These are phyloP conservation scores for Neurospora hispaniola DNA, from an alignment of 495 filamentous ascomycete species.

Conservation along the genomic window DNA sequence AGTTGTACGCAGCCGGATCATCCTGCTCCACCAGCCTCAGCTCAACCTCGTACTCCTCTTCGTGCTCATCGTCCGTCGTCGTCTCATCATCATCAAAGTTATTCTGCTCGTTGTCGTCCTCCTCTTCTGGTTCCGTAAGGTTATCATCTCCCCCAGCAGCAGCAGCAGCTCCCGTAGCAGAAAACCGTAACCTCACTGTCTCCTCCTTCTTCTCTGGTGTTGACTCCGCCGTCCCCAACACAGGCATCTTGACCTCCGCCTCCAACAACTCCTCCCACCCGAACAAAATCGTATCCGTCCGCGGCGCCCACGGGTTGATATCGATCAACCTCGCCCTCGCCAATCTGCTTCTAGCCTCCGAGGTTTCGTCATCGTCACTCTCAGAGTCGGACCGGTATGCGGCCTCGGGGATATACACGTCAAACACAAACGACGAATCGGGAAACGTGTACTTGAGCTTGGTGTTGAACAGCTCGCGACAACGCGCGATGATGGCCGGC, in stretches of 20 bases:
- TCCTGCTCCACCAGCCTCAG: slow-evolving; percentile 70
- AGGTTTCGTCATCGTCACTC: slow-evolving; percentile 31
- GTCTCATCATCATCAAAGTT: slow-evolving; percentile 25
- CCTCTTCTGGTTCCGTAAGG: slow-evolving; percentile 1
- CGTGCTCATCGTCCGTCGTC: slow-evolving; percentile 39
- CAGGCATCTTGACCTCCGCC: slow-evolving; percentile 45
- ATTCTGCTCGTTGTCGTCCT: slow-evolving; percentile 6
- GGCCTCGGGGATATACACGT: slow-evolving; percentile 79
- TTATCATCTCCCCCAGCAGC: slow-evolving; percentile 5
- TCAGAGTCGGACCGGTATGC: slow-evolving; percentile 46
- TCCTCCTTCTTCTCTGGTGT: slow-evolving; percentile 19
- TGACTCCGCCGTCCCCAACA: slow-evolving; percentile 28
- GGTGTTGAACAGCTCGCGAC: slow-evolving; percentile 57
- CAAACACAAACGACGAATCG: slow-evolving; percentile 76
- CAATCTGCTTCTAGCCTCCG: slow-evolving; percentile 10
- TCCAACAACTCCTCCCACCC: slow-evolving; percentile 80
- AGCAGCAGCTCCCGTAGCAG: background rate
- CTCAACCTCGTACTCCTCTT: slow-evolving; percentile 58
- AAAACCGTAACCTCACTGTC: background rate
- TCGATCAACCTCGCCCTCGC: slow-evolving; percentile 74
- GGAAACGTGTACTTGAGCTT: slow-evolving; percentile 67
- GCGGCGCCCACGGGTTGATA: slow-evolving; percentile 87
- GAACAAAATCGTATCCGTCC: slow-evolving; percentile 84
- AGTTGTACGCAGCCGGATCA: slow-evolving; percentile 79
- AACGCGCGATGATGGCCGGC: slow-evolving; percentile 46